A percentile compares a stretch with the other conserved stretches of the same genome.
Evolutionary conservation across 2,329 filamentous ascomycete genomes (phyloP).

Genomic region (Pyricularia sp.): DNA sequence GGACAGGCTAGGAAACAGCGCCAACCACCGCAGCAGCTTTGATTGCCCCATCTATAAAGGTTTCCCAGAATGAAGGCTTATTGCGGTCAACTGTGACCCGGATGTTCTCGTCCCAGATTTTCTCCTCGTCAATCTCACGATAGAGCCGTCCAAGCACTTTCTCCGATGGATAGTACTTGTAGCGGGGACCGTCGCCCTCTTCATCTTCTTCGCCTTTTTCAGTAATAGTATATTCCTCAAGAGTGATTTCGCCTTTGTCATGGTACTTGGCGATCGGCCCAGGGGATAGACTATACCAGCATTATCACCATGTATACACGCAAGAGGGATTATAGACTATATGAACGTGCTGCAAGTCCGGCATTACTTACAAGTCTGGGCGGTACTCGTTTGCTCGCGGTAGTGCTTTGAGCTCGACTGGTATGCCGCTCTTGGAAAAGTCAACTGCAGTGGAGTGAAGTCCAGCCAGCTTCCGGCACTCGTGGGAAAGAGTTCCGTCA

Average conservation of each 20-base stretch:
- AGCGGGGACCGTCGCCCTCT: conserved; percentile 29
- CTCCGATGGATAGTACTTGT: conserved; percentile 55
- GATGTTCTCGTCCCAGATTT: conserved; percentile 49
- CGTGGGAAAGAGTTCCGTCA: conserved; percentile 38
- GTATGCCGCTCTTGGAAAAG: conserved; percentile 65
- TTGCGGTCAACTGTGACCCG: conserved; percentile 17
- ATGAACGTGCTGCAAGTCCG: background rate
- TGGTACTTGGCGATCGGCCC: conserved; percentile 34
- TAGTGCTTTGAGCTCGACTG: conserved; percentile 36
- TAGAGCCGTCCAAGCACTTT: conserved; percentile 65
- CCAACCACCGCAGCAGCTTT: conserved; percentile 19
- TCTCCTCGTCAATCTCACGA: conserved; percentile 61
- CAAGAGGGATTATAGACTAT: background rate
- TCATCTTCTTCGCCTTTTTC: conserved; percentile 33
- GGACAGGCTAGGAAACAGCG: conserved; percentile 23
- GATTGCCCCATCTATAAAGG: conserved; percentile 22
- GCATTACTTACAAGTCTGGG: conserved; percentile 44
- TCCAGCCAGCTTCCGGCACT: conserved; percentile 47
- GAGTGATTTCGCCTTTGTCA: conserved; percentile 31
- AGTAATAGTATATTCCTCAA: conserved; percentile 20
- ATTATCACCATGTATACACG: conserved; percentile 6
- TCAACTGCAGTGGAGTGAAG: conserved; percentile 66
- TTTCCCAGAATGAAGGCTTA: conserved; percentile 32
- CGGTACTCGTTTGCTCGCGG: conserved; percentile 29
- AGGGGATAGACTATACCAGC: conserved; percentile 29